Evolutionary conservation across 495 filamentous ascomycete species (phyloP).

Genomic region (Ramalina intermedia): DNA sequence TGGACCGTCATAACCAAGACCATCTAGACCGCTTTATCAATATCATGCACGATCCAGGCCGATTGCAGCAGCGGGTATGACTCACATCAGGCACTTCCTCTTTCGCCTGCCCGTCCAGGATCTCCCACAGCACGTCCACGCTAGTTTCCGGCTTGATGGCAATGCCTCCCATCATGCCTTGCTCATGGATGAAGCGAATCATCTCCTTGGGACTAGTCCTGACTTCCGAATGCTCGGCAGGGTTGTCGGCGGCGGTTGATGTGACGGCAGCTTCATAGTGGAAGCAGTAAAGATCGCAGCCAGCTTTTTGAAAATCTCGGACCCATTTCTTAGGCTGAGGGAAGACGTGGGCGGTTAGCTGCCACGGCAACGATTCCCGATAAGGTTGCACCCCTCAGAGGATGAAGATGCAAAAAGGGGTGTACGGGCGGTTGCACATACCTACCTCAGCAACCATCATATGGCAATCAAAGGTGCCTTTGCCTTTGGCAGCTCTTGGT

Average conservation of each 20-base stretch:
- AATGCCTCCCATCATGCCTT: conserved; percentile 81
- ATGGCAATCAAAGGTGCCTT: conserved; percentile 96
- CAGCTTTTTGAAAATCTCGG: conserved; percentile 79
- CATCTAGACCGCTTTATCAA: conserved; percentile 47
- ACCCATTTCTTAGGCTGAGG: conserved; percentile 92
- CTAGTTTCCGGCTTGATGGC: conserved; percentile 88
- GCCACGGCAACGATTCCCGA: not conserved
- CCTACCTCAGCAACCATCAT: conserved; percentile 98
- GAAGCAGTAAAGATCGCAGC: conserved; percentile 97
- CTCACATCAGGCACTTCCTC: conserved; percentile 82
- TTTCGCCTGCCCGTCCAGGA: conserved; percentile 55
- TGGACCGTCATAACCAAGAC: conserved; percentile 97
- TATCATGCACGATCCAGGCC: conserved; percentile 1
- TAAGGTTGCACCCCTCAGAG: not conserved
- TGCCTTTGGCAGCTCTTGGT: conserved; percentile 41
- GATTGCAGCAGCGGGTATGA: conserved; percentile 1
- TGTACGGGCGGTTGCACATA: conserved; percentile 1
- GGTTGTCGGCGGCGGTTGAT: conserved; percentile 69
- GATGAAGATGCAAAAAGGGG: not conserved
- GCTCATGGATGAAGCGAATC: conserved; percentile 76
- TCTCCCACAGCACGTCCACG: conserved; percentile 81
- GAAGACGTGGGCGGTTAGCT: conserved; percentile 1
- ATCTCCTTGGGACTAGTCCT: conserved; percentile 68
- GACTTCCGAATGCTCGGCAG: conserved; percentile 47
- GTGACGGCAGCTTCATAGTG: conserved; percentile 93